Percentiles rank a stretch among this genome's conserved stretches.
These are phyloP conservation scores for Huntiella omanensis DNA, from an alignment of 2,329 filamentous ascomycete species.

Conservation along the genomic window DNA sequence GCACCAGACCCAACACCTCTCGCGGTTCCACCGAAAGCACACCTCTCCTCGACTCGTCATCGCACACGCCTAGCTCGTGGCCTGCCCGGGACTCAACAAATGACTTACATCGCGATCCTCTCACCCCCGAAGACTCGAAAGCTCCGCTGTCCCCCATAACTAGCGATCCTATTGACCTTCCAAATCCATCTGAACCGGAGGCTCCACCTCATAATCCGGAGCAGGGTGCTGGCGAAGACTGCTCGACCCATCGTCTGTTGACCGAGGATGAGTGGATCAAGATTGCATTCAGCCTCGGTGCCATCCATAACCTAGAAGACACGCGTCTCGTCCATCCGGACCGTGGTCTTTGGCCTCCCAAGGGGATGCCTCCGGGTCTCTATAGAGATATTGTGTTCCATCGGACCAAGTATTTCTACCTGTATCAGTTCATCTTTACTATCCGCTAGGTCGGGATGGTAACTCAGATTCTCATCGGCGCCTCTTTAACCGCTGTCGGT, in stretches of 20 bases:
- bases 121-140: background rate
- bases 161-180: background rate
- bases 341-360: conserved; percentile 26
- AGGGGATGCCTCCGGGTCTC: conserved; percentile 28
- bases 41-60: background rate
- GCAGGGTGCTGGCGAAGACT: background rate
- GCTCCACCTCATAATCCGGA: background rate
- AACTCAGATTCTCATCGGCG: conserved; percentile 29
- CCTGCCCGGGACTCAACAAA: background rate
- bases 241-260: conserved; percentile 3
- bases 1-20: too few relatives aligned
- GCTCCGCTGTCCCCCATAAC: background rate
- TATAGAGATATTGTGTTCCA: conserved; percentile 29
- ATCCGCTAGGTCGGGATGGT: conserved; percentile 29
- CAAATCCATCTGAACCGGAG: background rate
- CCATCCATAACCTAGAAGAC: conserved; percentile 17
- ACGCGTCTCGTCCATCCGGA: conserved; percentile 24
- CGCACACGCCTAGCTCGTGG: background rate
- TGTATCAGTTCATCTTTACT: conserved; percentile 25
- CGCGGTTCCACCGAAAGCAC: too few relatives aligned
- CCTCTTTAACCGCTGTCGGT: conserved; percentile 30
- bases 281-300: conserved; percentile 10
- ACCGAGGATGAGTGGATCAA: conserved; percentile 7
- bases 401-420: conserved; percentile 25
- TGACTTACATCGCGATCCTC: too few relatives aligned